Evolutionary conservation across 495 filamentous ascomycete species (phyloP).

Genomic region (Penicillium canescens): DNA sequence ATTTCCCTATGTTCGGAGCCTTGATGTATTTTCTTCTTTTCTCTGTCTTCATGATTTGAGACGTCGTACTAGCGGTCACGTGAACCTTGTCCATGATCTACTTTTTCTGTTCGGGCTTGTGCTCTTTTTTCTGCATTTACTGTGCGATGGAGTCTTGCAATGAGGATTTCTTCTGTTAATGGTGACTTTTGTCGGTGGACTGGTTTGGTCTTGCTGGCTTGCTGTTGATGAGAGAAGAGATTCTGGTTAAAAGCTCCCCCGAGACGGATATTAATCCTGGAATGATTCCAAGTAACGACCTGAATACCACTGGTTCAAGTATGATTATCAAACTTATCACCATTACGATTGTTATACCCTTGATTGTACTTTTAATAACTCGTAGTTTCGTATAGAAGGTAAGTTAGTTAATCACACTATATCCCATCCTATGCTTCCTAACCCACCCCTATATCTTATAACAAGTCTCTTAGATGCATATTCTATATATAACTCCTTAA

Average conservation of each 20-base stretch:
- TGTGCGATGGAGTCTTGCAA: constrained; percentile 3
- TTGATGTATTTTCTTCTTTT: constrained; percentile 22
- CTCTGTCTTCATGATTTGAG: constrained; percentile 25
- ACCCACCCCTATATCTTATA: too few relatives aligned
- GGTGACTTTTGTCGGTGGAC: neutral
- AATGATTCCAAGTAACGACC: constrained; percentile 25
- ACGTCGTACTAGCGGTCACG: constrained; percentile 34
- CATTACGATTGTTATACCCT: too few relatives aligned
- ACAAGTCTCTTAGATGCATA: too few relatives aligned
- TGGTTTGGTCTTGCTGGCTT: neutral
- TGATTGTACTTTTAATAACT: too few relatives aligned
- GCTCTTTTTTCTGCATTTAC: constrained; percentile 7
- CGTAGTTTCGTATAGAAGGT: too few relatives aligned
- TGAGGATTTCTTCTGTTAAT: neutral
- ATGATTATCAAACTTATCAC: constrained; percentile 2
- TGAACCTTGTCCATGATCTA: constrained; percentile 25
- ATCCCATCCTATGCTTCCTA: too few relatives aligned
- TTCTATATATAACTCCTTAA: neutral
- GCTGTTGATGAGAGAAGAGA: constrained; percentile 1
- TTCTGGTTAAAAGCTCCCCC: constrained; percentile 14
- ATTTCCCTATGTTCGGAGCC: constrained; percentile 15
- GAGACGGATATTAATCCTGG: constrained; percentile 29
- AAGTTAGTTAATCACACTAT: too few relatives aligned
- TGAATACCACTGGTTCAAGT: constrained; percentile 11
- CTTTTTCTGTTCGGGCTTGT: constrained; percentile 12